These are phyloP conservation scores for Puccinia polysora DNA, from an alignment of 1,284 basidiomycete genomes.

Conservation along the genomic window DNA sequence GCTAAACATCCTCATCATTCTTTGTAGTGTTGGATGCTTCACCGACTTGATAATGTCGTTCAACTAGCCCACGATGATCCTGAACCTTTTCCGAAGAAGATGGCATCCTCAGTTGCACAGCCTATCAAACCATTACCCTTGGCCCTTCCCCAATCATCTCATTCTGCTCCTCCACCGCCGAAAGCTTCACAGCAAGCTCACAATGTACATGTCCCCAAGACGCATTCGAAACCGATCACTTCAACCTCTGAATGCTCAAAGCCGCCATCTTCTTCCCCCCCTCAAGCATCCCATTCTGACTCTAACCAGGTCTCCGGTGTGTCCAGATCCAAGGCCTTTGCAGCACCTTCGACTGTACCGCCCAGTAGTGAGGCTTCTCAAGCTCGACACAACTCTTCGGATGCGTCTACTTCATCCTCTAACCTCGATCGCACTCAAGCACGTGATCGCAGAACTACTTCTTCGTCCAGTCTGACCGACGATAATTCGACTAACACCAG, in stretches of 20 bases:
- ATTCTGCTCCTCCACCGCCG: constrained; percentile 1
- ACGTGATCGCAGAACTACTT: background rate
- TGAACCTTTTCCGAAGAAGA: constrained; percentile 16
- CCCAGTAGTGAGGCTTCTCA: constrained; percentile 14
- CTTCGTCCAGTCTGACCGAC: background rate
- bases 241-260: background rate
- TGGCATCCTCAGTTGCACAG: background rate
- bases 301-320: background rate
- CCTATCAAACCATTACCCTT: background rate
- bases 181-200: constrained; percentile 1
- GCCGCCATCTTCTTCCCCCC: background rate
- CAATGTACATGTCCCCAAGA: background rate
- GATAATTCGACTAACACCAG: background rate
- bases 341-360: background rate
- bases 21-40: constrained; percentile 41
- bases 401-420: constrained; percentile 19
- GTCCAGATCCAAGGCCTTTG: background rate
- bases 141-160: constrained; percentile 19
- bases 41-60: constrained; percentile 40
- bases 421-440: constrained; percentile 9
- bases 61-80: constrained; percentile 32
- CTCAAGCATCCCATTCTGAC: background rate
- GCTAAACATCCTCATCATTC: too few relatives aligned
- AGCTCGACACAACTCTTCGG: constrained; percentile 7
- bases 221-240: background rate